Base-by-base conservation (phyloP, 1,284 basidiomycete species). In the Irpex sp. region DNA sequence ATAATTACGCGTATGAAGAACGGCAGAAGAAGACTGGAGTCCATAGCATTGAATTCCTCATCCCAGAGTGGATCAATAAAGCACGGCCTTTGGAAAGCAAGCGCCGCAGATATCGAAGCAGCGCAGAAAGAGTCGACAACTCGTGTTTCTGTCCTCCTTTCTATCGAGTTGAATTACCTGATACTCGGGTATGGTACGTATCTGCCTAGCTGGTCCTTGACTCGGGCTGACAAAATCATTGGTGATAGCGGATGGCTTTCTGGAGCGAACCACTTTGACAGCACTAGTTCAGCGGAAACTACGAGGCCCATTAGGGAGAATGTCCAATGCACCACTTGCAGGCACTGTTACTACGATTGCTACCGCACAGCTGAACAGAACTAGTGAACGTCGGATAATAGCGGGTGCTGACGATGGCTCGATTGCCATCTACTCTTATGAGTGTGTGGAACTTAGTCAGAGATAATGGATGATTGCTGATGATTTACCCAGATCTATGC, bases 321-420 rank as follows among this genome's bases (percentile, higher is more conserved):
- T 68, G 1, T 88, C 86, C 1, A 75, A 83, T 37, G 60, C 74
- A 0, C 67, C 83, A 1, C 70, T 91, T 15, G 71, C 79, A 52
- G 86, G 84, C 0, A 72, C 71, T 36, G 76, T 92, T 52, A 71
- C 78, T 15, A 77, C 77, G 11, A 73, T 93, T 47, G 83, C 87
- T 69, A 66, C 82, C 19, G 79, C 86, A 5, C 79, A 80, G 58
- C 85, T 88, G 65, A 75, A 78, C 15, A 74, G 83, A 44, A 88
- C 85, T 0, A 80, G 81, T 31, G 84, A 90, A 63, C 80, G 74
- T 15, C 81, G 85, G 36, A 75, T 94, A 15, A 74, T 92, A 15
- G 91, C 89, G 11, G 91, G 92, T 5, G 83, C 82, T 0, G 87
- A 91, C 64, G 88, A 92, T 70, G 92, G 92, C 2, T 87, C 87